Evolutionary conservation across 371 early-diverging fungal genomes (phyloP).

Genomic region (Zancudomyces culisetae): DNA sequence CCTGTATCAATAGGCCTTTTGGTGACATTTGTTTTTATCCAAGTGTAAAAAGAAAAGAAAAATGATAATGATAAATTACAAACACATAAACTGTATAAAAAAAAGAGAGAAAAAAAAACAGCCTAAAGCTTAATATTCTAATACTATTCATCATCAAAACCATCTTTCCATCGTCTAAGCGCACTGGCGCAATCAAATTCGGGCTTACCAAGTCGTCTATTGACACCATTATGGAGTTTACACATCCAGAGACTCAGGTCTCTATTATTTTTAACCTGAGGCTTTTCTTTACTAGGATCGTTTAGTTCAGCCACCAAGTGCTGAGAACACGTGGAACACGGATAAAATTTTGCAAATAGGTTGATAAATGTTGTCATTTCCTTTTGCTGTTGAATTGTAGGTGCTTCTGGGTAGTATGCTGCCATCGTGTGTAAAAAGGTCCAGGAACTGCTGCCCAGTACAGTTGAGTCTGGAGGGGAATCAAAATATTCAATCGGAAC

Average conservation of each 20-base stretch:
- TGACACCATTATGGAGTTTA: constrained; percentile 92
- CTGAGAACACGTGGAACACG: constrained; percentile 82
- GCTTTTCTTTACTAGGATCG: constrained; percentile 68
- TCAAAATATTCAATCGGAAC: constrained; percentile 17
- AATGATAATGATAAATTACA: too few relatives aligned
- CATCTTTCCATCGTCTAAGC: constrained; percentile 83
- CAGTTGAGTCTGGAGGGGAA: constrained; percentile 75
- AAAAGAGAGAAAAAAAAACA: too few relatives aligned
- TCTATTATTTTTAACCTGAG: constrained; percentile 49
- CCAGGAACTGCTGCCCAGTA: constrained; percentile 91
- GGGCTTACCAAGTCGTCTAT: constrained; percentile 74
- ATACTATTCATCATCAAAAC: constrained; percentile 58
- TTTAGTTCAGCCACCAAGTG: constrained; percentile 57
- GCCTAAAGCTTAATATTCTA: too few relatives aligned
- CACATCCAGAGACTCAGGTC: constrained; percentile 83
- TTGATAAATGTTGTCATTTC: constrained; percentile 46
- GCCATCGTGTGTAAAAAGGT: constrained; percentile 96
- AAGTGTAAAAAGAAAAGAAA: too few relatives aligned
- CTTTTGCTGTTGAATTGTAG: constrained; percentile 53
- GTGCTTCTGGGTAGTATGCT: constrained; percentile 86
- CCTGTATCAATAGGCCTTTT: too few relatives aligned
- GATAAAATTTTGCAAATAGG: constrained; percentile 78
- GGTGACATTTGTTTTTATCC: too few relatives aligned
- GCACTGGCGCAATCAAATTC: constrained; percentile 86
- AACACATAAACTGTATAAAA: too few relatives aligned